These are phyloP conservation scores for Aspergillus diversus DNA, from an alignment of 495 filamentous ascomycete genomes.

Conservation along the genomic window DNA sequence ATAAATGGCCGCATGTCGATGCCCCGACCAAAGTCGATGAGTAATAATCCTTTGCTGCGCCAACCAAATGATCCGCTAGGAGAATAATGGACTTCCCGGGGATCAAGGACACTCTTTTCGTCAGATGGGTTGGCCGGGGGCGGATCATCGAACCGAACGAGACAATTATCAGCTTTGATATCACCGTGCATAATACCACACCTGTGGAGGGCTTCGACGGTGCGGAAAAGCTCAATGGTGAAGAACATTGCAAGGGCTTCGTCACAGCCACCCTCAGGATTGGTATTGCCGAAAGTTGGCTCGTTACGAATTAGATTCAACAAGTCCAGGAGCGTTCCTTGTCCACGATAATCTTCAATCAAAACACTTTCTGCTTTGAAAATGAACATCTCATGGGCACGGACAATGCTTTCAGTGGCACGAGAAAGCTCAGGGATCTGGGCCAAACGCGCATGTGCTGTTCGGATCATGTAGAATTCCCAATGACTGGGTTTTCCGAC, in stretches of 20 bases:
- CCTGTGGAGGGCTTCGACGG: conserved; percentile 81
- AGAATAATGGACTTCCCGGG: conserved; percentile 59
- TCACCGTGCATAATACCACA: conserved; percentile 88
- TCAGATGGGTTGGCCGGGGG: conserved; percentile 28
- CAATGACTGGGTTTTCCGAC: conserved; percentile 77
- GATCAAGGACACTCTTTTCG: conserved; percentile 46
- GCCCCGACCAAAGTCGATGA: conserved; percentile 94
- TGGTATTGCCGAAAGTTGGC: conserved; percentile 44
- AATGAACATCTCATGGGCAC: conserved; percentile 84
- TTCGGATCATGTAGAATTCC: conserved; percentile 96
- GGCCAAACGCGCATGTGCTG: conserved; percentile 73
- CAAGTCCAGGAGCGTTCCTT: conserved; percentile 91
- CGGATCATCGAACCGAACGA: conserved; percentile 74
- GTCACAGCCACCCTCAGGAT: conserved; percentile 70
- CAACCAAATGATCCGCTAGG: conserved; percentile 76
- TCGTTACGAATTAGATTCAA: conserved; percentile 84
- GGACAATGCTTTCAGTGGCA: conserved; percentile 72
- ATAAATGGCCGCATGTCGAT: conserved; percentile 90
- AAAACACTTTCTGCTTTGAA: conserved; percentile 86
- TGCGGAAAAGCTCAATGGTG: conserved; percentile 86
- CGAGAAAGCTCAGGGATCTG: conserved; percentile 48
- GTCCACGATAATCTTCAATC: conserved; percentile 81
- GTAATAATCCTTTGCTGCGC: conserved; percentile 73
- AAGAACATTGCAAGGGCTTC: conserved; percentile 94
- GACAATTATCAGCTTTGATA: conserved; percentile 92